A percentile compares a stretch with the other conserved stretches of the same genome.
phyloP scores from a whole-genome alignment of 768 basidiomycete species.

The Suillus weaverae region DNA sequence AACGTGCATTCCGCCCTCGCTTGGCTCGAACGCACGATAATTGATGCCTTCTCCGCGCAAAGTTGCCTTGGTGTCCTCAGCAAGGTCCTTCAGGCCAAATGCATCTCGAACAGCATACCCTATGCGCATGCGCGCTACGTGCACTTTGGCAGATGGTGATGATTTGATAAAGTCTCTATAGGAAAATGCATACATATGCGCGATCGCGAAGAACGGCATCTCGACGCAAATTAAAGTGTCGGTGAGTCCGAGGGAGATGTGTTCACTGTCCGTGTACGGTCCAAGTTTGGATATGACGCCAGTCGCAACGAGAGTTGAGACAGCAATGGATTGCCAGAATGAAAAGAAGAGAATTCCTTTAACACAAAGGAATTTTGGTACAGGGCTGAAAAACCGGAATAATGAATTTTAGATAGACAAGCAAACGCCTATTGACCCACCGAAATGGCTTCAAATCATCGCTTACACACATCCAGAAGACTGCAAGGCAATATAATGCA shows the following conservation, averaged over 20 bases:
- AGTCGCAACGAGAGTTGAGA: conserved; percentile 87
- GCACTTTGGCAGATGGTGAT: conserved; percentile 43
- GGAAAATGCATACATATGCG: conserved; percentile 94
- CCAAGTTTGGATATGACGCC: conserved; percentile 77
- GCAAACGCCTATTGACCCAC: conserved; percentile 37
- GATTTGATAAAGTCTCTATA: conserved; percentile 74
- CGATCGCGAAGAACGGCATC: conserved; percentile 96
- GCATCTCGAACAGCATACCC: conserved; percentile 86
- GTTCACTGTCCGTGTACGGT: conserved; percentile 83
- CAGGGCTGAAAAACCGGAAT: conserved; percentile 51
- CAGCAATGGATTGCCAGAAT: conserved; percentile 91
- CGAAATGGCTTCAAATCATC: conserved; percentile 88
- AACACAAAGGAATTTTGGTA: conserved; percentile 97
- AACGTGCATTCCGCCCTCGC: conserved; percentile 89
- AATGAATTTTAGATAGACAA: conserved; percentile 5
- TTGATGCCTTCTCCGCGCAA: conserved; percentile 88
- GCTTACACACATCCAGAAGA: conserved; percentile 95
- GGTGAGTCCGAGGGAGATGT: conserved; percentile 87
- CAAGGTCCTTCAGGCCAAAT: conserved; percentile 82
- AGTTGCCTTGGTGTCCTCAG: conserved; percentile 82
- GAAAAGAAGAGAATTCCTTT: conserved; percentile 98
- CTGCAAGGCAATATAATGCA: conserved; percentile 85
- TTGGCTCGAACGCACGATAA: conserved; percentile 95
- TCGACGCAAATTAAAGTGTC: conserved; percentile 94
- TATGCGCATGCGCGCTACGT: conserved; percentile 88